Evolutionary conservation across 1,139 yeast genomes (phyloP).

Genomic region (Spathaspora sp.): DNA sequence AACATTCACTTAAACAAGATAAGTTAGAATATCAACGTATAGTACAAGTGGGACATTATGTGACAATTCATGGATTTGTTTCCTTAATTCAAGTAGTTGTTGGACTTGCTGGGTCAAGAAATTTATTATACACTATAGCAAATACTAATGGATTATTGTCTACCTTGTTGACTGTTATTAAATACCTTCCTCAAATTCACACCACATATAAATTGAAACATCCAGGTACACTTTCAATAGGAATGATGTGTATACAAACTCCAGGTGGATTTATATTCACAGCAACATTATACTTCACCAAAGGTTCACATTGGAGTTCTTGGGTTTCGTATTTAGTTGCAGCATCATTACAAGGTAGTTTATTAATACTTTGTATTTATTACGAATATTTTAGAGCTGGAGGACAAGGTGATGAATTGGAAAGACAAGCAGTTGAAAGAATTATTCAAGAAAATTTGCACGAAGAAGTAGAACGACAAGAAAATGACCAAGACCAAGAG

Average conservation of each 20-base stretch:
- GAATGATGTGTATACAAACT: constrained; percentile 85
- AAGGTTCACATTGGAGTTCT: constrained; percentile 84
- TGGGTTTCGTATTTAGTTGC: constrained; percentile 82
- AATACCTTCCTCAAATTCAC: constrained; percentile 77
- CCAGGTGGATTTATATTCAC: constrained; percentile 89
- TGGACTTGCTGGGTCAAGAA: constrained; percentile 24
- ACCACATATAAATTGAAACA: constrained; percentile 71
- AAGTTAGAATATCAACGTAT: constrained; percentile 45
- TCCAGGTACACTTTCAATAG: constrained; percentile 77
- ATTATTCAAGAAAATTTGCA: constrained; percentile 29
- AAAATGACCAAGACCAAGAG: constrained; percentile 4
- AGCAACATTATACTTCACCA: constrained; percentile 63
- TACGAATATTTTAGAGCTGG: constrained; percentile 30
- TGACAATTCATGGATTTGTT: constrained; percentile 32
- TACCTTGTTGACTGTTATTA: constrained; percentile 61
- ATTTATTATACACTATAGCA: constrained; percentile 44
- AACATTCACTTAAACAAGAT: constrained; percentile 46
- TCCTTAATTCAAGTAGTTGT: constrained; percentile 35
- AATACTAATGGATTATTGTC: constrained; percentile 63
- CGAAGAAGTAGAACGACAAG: constrained; percentile 4
- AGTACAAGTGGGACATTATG: constrained; percentile 39
- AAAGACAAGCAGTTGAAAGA: constrained; percentile 32
- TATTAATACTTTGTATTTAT: constrained; percentile 37
- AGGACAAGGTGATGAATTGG: constrained; percentile 31
- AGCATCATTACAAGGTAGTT: constrained; percentile 59